A percentile compares a stretch with the other conserved stretches of the same genome.
Evolutionary conservation across 306 rosid species (phyloP).

Genomic region (Quercus engelmannii): DNA sequence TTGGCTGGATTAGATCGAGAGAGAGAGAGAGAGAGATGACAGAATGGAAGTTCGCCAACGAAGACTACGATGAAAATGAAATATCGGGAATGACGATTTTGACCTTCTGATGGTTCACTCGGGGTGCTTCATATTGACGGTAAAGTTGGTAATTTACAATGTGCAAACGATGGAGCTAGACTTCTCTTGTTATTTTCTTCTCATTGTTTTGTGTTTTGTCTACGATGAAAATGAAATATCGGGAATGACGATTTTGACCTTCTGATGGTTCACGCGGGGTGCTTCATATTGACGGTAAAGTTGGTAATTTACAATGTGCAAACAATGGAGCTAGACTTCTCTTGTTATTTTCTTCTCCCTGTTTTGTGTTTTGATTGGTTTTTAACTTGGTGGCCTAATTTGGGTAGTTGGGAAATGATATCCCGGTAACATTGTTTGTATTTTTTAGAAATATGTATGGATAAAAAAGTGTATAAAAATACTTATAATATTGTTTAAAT

Average conservation of each 20-base stretch:
- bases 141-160: neutral
- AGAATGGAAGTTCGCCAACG: conserved; percentile 2
- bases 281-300: neutral
- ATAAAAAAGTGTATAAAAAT: too few species aligned
- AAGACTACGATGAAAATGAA: conserved; percentile 14
- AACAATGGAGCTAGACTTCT: neutral
- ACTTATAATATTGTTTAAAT: accelerated
- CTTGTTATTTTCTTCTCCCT: neutral
- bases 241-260: conserved; percentile 8
- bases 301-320: neutral
- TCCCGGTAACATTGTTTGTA: too few species aligned
- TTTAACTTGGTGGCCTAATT: neutral
- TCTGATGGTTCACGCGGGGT: neutral
- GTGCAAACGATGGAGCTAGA: neutral
- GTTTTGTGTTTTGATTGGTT: neutral
- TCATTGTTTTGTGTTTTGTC: neutral
- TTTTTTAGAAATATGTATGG: accelerated
- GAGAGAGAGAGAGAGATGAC: neutral
- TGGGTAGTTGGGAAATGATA: accelerated
- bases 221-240: neutral
- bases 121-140: neutral
- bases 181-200: neutral
- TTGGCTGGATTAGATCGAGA: conserved; percentile 19
- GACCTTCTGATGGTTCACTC: neutral
- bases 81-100: conserved; percentile 4